These are phyloP conservation scores for Saturnispora galanensis DNA, from an alignment of 805 yeast genomes.

Conservation along the genomic window DNA sequence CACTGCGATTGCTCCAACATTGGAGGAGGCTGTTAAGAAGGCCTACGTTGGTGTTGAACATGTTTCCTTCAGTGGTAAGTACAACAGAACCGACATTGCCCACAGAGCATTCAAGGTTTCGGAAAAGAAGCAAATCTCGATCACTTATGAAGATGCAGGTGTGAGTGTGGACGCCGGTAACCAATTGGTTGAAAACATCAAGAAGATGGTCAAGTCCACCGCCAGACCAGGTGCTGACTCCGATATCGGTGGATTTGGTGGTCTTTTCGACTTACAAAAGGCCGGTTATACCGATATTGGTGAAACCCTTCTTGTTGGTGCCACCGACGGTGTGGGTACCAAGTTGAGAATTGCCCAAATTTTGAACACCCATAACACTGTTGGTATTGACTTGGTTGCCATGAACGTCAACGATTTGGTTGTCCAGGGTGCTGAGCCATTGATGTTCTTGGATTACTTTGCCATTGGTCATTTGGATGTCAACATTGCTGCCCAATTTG, in stretches of 20 bases:
- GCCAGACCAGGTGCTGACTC: constrained; percentile 95
- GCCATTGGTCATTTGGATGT: constrained; percentile 91
- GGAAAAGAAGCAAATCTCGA: constrained; percentile 27
- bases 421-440: constrained; percentile 98
- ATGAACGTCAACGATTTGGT: constrained; percentile 98
- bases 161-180: constrained; percentile 97
- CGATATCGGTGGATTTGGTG: constrained; percentile 98
- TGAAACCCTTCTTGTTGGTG: constrained; percentile 82
- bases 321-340: constrained; percentile 99
- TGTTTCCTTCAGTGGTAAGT: constrained; percentile 63
- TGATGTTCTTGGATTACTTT: constrained; percentile 89
- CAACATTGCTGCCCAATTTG: constrained; percentile 76
- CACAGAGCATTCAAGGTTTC: constrained; percentile 80
- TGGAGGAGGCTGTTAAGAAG: constrained; percentile 70
- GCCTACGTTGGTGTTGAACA: constrained; percentile 81
- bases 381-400: constrained; percentile 96
- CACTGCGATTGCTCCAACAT: constrained; percentile 69
- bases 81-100: constrained; percentile 89
- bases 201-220: constrained; percentile 83
- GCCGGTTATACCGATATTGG: constrained; percentile 75
- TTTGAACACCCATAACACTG: constrained; percentile 86
- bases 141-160: constrained; percentile 93
- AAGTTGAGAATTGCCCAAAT: constrained; percentile 91
- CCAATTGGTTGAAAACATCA: constrained; percentile 78
- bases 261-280: constrained; percentile 78